Conservation (phyloP, 192 early-diverging fungal species). For the Umbelopsis vinacea region DNA sequence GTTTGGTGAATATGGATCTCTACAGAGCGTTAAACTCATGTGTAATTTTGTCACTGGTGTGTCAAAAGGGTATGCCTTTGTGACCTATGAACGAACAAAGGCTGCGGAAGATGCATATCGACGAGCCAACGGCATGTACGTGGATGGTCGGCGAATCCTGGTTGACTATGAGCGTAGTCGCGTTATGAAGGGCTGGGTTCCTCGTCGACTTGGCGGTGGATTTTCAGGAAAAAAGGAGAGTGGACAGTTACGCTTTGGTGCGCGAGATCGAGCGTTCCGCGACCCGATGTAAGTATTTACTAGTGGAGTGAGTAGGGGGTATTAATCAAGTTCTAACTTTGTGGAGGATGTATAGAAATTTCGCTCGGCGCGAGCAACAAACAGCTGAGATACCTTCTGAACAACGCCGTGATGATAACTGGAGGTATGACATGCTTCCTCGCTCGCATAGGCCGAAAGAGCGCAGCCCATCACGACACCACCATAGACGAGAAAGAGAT, state of each 20-base stretch:
- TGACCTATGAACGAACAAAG: conserved; percentile 31
- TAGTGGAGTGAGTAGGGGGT: background rate
- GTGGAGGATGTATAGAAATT: background rate
- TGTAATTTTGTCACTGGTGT: conserved; percentile 41
- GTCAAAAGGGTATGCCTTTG: conserved; percentile 46
- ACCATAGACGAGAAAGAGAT: background rate
- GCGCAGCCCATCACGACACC: background rate
- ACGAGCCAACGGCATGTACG: conserved; percentile 23
- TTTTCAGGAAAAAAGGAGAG: conserved; percentile 49
- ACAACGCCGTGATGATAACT: conserved; percentile 5
- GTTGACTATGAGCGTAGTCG: conserved; percentile 46
- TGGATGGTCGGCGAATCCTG: conserved; percentile 41
- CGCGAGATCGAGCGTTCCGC: conserved; percentile 44
- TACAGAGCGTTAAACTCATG: conserved; percentile 29
- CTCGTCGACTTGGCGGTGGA: conserved; percentile 47
- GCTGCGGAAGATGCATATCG: conserved; percentile 41
- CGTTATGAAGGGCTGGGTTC: conserved; percentile 45
- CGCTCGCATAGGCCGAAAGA: background rate
- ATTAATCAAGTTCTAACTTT: background rate
- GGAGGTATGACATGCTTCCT: background rate
- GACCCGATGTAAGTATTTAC: conserved; percentile 20
- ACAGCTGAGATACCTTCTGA: background rate
- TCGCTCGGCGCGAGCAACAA: background rate
- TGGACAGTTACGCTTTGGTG: conserved; percentile 47
- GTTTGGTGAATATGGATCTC: conserved; percentile 38